Conservation (phyloP, 2,329 filamentous ascomycete species). For the Penicillium sp. region DNA sequence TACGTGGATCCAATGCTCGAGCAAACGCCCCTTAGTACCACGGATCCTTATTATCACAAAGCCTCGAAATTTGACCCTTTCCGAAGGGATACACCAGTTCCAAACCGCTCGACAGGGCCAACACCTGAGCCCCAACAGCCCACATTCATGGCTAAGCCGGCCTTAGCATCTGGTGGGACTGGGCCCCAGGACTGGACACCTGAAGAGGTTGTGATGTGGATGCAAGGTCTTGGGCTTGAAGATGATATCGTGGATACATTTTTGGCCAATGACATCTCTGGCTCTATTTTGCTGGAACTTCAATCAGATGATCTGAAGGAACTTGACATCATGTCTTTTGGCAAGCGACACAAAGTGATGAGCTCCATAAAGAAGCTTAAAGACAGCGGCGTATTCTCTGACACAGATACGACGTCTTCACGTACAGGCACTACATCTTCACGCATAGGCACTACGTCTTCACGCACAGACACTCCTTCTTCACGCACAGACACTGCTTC, state of each 20-base stretch:
- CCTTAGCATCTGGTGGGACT: neutral
- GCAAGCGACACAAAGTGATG: slow-evolving; percentile 61
- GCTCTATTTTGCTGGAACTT: slow-evolving; percentile 80
- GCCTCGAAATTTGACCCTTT: slow-evolving; percentile 12
- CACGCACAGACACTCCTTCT: neutral
- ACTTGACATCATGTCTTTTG: slow-evolving; percentile 61
- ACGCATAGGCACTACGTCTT: neutral
- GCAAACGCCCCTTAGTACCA: slow-evolving; percentile 10
- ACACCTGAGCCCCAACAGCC: neutral
- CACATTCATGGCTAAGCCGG: neutral
- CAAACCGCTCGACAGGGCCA: neutral
- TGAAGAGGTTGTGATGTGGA: slow-evolving; percentile 11
- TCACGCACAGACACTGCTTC: too few species aligned
- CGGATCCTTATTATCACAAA: slow-evolving; percentile 7
- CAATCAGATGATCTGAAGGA: slow-evolving; percentile 70
- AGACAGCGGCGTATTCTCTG: slow-evolving; percentile 16
- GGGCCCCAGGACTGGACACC: slow-evolving; percentile 5
- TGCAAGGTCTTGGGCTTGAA: slow-evolving; percentile 7
- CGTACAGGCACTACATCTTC: too few species aligned
- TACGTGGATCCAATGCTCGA: neutral
- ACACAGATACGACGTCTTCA: neutral
- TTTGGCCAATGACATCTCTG: slow-evolving; percentile 87
- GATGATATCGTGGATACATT: slow-evolving; percentile 71
- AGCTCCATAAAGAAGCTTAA: slow-evolving; percentile 55
- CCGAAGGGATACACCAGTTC: slow-evolving; percentile 20